Base-by-base conservation (phyloP, 2,329 filamentous ascomycete genomes). In the Aschersonia sp. region DNA sequence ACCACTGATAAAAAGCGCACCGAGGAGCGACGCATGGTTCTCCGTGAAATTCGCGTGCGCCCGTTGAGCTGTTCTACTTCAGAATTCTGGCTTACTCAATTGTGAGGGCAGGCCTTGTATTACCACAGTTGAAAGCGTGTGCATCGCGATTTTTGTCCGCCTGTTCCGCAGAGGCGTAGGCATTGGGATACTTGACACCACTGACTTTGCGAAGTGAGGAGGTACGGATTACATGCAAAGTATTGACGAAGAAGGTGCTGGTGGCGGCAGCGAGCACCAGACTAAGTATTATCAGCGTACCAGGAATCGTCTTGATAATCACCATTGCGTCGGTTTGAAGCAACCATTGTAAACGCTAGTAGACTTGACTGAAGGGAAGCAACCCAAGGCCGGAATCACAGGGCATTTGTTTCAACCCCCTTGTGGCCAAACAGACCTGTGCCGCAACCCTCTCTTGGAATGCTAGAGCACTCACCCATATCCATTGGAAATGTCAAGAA, bases 1-100 rank as follows among this genome's bases (percentile, higher is more conserved):
- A 33, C 80, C 79, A 8, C 75, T 63, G 54, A 83, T 68, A 50
- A 80, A 60, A 9, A 81, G 63, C 30, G 68, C 63, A 29, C 64
- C 67, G 9, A 82, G 56, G 57, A 75, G 68, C 4, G 75, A 66
- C 7, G 71, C 64, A 37, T 76, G 66, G 63, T 77, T 80, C 68
- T 84, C 81, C 53, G 69, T 70, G 64, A 71, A 83, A 68, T 83
- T 82, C 55, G 68, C 63, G 59, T 84, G 80, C 8, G 77, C 72
- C 44, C 76, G 74, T 57, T 81, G 78, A 46, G 75, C 71, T 74
- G 48, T 37, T 45, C 14, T 29, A 46, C n/a, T 8, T 46, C 29
- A 46, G 40, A 22, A 22, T 22, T 22, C 22, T 22, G 22, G 22
- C 22, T 22, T 22, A 22, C 22, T 22, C 22, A 22, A 22, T 22